Conservation (phyloP, 257 asterid species). For the Mentha longifolia region DNA sequence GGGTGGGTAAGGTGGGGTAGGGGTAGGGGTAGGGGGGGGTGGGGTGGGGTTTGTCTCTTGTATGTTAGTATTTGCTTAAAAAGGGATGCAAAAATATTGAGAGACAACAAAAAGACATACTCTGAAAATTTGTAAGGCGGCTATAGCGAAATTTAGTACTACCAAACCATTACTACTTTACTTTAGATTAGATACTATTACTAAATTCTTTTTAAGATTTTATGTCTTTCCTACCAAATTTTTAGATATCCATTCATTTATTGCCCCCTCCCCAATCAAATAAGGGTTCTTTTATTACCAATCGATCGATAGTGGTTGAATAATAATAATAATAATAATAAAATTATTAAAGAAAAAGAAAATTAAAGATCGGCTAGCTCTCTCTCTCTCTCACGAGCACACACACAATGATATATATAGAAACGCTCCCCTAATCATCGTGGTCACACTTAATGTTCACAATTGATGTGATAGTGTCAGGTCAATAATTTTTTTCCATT, state of each 20-base stretch:
- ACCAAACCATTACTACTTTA: not conserved
- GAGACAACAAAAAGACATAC: constrained; percentile 45
- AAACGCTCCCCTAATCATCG: too few species aligned
- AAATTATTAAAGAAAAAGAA: not conserved
- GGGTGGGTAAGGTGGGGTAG: too few species aligned
- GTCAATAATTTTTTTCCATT: too few species aligned
- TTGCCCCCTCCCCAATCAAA: not conserved
- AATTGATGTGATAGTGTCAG: too few species aligned
- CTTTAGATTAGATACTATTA: constrained; percentile 28
- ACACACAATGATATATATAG: not conserved
- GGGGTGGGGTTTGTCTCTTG: constrained; percentile 34
- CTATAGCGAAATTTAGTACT: constrained; percentile 20
- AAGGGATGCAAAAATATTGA: constrained; percentile 39
- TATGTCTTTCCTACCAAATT: constrained; percentile 26
- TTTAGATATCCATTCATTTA: constrained; percentile 8
- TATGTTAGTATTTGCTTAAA: constrained; percentile 35
- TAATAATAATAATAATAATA: not conserved
- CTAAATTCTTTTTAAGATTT: constrained; percentile 16
- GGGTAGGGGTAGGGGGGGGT: too few species aligned
- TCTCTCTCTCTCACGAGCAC: not conserved
- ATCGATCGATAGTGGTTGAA: not conserved
- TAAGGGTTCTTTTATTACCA: constrained; percentile 9
- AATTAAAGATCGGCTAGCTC: not conserved
- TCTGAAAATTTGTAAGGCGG: constrained; percentile 40
- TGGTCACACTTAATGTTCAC: too few species aligned